Evolutionary conservation across 1,139 yeast genomes (phyloP).

Genomic region (Yamadazyma sp.): DNA sequence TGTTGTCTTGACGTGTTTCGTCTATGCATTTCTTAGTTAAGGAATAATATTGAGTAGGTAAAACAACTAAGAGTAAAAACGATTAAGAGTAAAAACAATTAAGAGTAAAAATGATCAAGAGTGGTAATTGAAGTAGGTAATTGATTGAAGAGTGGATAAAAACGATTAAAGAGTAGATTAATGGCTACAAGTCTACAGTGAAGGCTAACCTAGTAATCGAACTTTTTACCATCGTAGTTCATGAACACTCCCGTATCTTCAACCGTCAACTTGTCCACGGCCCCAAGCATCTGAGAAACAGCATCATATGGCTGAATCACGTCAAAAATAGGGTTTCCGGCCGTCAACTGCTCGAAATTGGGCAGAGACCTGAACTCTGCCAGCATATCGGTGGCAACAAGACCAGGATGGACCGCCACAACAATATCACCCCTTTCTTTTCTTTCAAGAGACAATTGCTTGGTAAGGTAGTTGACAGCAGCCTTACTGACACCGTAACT

Average conservation of each 20-base stretch:
- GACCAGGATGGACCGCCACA: conserved; percentile 46
- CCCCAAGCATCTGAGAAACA: neutral
- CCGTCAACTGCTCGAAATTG: neutral
- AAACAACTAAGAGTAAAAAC: too few species aligned
- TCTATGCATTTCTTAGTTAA: too few species aligned
- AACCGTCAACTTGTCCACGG: neutral
- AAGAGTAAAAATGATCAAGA: too few species aligned
- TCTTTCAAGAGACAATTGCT: conserved; percentile 5
- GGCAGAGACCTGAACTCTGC: too few species aligned
- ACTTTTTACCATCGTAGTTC: neutral
- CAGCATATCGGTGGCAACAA: conserved; percentile 7
- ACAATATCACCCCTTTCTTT: conserved; percentile 36
- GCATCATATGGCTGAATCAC: neutral
- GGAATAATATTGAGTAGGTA: too few species aligned
- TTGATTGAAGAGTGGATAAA: too few species aligned
- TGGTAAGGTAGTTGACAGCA: conserved; percentile 4
- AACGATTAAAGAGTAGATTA: too few species aligned
- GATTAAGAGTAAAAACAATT: too few species aligned
- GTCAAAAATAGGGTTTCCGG: neutral
- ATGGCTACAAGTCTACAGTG: too few species aligned
- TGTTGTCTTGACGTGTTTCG: too few species aligned
- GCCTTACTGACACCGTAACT: conserved; percentile 5
- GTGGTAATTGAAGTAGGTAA: too few species aligned
- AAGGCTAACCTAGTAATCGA: too few species aligned
- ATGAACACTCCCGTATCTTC: conserved; percentile 1